phyloP scores from a whole-genome alignment of 176 grass and related monocot species.

The Oryza meyeriana region DNA sequence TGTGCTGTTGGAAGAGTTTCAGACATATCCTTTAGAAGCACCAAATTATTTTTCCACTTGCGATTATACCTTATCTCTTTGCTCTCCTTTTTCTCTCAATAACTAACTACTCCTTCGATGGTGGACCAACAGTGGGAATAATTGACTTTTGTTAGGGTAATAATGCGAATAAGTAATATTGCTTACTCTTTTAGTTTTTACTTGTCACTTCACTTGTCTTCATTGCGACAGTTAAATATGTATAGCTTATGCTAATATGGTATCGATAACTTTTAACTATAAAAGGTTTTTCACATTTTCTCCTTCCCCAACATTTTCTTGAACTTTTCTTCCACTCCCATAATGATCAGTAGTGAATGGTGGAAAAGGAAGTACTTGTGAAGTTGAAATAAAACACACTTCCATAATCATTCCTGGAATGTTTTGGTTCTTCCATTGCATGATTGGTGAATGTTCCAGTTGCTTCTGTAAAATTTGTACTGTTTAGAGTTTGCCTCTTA shows the following conservation, averaged over 20 bases:
- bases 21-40: slow-evolving; percentile 23
- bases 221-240: neutral
- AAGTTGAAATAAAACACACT: slow-evolving; percentile 22
- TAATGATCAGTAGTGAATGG: neutral
- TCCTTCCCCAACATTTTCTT: neutral
- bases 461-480: slow-evolving; percentile 6
- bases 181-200: neutral
- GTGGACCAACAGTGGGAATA: neutral
- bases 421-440: slow-evolving; percentile 23
- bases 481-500: slow-evolving; percentile 11
- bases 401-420: slow-evolving; percentile 4
- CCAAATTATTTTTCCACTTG: neutral
- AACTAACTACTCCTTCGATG: neutral
- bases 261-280: neutral
- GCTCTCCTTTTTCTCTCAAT: neutral
- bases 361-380: neutral
- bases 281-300: neutral
- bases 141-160: neutral
- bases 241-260: neutral
- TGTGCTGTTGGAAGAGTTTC: neutral
- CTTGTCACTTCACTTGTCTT: neutral
- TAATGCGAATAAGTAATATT: neutral
- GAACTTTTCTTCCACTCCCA: neutral
- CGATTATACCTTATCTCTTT: neutral
- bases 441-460: slow-evolving; percentile 14